Conservation (phyloP, 306 rosid species). For the Lablab purpureus region DNA sequence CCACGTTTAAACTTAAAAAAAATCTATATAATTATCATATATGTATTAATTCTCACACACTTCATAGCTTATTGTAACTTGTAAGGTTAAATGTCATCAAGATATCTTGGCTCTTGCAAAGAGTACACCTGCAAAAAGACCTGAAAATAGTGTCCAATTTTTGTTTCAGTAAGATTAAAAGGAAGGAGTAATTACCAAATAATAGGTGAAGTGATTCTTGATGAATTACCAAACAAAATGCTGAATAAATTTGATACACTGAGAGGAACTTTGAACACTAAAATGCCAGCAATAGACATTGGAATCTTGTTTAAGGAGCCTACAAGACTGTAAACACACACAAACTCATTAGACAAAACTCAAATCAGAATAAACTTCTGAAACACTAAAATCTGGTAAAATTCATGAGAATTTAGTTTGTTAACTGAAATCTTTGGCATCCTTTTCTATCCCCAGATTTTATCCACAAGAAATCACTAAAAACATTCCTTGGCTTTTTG, state of each 20-base stretch:
- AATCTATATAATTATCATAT: neutral
- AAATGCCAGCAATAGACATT: constrained; percentile 77
- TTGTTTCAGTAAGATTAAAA: neutral
- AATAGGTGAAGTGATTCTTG: neutral
- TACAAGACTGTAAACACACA: constrained; percentile 66
- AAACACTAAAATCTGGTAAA: neutral
- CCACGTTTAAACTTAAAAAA: neutral
- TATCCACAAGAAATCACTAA: neutral
- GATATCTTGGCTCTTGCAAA: constrained; percentile 91
- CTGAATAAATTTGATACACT: constrained; percentile 77
- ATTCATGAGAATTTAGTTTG: neutral
- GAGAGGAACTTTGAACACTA: constrained; percentile 77
- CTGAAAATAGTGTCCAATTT: constrained; percentile 53
- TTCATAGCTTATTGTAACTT: constrained; percentile 10
- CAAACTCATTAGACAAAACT: constrained; percentile 13
- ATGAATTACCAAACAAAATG: constrained; percentile 79
- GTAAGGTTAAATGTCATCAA: constrained; percentile 37
- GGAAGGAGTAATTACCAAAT: constrained; percentile 1
- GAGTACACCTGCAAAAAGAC: constrained; percentile 87
- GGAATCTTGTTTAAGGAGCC: constrained; percentile 98
- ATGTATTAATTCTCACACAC: constrained; percentile 30
- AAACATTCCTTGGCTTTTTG: neutral
- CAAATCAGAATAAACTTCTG: neutral
- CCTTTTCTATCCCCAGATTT: neutral
- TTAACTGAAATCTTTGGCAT: neutral